Evolutionary conservation across 148 eudicot genomes (phyloP).

Genomic region (Talinum fruticosum): DNA sequence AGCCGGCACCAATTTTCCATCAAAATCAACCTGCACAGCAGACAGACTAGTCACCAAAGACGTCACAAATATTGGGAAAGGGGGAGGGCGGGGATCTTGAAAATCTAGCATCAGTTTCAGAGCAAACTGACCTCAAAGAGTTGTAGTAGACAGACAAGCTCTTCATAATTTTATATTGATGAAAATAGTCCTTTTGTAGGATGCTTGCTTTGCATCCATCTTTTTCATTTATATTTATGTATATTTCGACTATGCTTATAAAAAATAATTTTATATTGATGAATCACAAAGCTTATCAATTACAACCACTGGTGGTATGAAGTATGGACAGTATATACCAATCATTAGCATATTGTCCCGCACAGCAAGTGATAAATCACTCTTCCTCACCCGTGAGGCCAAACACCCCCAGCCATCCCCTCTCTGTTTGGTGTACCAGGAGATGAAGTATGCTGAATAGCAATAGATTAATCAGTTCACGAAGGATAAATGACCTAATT

Average conservation of each 20-base stretch:
- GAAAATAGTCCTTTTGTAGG: no score
- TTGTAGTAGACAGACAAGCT: neutral
- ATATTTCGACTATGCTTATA: no score
- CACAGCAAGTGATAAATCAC: neutral
- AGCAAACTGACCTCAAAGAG: neutral
- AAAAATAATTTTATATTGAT: neutral
- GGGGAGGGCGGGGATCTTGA: neutral
- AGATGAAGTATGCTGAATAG: no score
- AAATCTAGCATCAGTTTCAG: neutral
- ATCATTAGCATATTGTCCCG: neutral
- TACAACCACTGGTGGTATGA: neutral
- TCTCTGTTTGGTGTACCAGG: no score
- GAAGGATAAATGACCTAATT: no score
- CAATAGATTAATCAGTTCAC: no score
- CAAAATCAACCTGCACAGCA: constrained; percentile 60
- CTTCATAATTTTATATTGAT: neutral
- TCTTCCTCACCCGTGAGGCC: neutral
- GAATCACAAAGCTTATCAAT: neutral
- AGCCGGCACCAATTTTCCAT: constrained; percentile 77
- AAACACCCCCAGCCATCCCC: neutral
- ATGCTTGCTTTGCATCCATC: no score
- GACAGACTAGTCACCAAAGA: neutral
- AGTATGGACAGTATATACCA: neutral
- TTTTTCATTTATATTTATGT: no score
- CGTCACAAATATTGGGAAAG: neutral